Conservation (phyloP, 148 eudicot species). For the Chenopodium suecicum region DNA sequence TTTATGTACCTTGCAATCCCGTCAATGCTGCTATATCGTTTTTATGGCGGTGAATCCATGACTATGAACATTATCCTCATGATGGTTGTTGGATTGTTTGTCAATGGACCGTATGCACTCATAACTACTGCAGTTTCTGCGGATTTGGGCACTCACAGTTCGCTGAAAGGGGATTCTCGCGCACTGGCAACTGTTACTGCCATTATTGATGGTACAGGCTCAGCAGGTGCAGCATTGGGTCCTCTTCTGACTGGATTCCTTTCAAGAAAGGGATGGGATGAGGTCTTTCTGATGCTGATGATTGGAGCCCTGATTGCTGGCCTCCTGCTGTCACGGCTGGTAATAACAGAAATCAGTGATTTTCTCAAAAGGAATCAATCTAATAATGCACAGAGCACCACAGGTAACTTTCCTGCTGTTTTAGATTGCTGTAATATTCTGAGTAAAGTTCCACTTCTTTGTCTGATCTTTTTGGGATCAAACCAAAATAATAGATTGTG, state of each 20-base stretch:
- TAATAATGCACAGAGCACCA: constrained; percentile 21
- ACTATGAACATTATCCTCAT: constrained; percentile 72
- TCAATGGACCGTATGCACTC: constrained; percentile 95
- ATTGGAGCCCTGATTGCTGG: constrained; percentile 79
- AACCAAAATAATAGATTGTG: neutral
- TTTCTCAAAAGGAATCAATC: constrained; percentile 30
- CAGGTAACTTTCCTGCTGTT: constrained; percentile 38
- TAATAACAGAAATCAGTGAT: constrained; percentile 56
- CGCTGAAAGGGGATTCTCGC: constrained; percentile 81
- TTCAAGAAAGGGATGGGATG: constrained; percentile 81
- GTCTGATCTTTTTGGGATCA: neutral
- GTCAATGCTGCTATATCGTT: constrained; percentile 69
- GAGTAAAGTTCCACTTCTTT: neutral
- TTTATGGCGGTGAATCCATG: constrained; percentile 64
- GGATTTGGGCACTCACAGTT: constrained; percentile 92
- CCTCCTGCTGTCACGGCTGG: constrained; percentile 68
- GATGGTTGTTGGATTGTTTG: constrained; percentile 81
- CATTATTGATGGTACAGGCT: constrained; percentile 96
- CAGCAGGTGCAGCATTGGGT: constrained; percentile 91
- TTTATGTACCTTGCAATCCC: constrained; percentile 92
- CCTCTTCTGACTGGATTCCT: constrained; percentile 91
- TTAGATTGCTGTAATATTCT: constrained; percentile 4
- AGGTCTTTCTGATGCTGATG: constrained; percentile 75
- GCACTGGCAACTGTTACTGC: constrained; percentile 99
- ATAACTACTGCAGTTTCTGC: constrained; percentile 98